Percentiles rank a stretch among this genome's conserved stretches.
These are phyloP conservation scores for Russula abietina DNA, from an alignment of 768 basidiomycete species.

Conservation along the genomic window DNA sequence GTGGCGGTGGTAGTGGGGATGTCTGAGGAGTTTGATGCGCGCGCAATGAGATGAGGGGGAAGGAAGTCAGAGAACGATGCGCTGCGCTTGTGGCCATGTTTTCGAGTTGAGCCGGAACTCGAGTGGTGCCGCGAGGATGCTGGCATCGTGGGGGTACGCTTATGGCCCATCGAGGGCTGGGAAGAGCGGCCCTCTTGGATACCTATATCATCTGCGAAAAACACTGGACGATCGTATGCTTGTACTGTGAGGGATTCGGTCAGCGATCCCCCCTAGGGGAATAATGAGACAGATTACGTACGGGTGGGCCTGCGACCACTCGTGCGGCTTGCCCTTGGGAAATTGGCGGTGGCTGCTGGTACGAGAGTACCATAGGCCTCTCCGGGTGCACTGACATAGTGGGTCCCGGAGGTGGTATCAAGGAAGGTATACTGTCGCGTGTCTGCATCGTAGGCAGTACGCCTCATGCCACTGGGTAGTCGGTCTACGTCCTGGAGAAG, in stretches of 20 bases:
- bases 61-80: constrained; percentile 19
- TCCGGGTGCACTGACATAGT: constrained; percentile 16
- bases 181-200: not conserved
- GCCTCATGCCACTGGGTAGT: constrained; percentile 16
- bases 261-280: not conserved
- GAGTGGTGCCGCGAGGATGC: not conserved
- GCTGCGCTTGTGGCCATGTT: not conserved
- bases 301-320: constrained; percentile 3
- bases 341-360: constrained; percentile 8
- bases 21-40: not conserved
- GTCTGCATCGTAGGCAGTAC: constrained; percentile 21
- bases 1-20: too few species aligned
- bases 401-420: not conserved
- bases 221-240: constrained; percentile 17
- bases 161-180: not conserved
- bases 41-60: constrained; percentile 10
- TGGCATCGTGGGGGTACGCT: not conserved
- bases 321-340: constrained; percentile 1
- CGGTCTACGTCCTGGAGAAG: constrained; percentile 14
- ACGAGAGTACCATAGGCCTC: constrained; percentile 18
- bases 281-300: constrained; percentile 2
- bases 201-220: constrained; percentile 10
- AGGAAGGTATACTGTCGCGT: constrained; percentile 16
- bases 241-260: constrained; percentile 1
- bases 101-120: not conserved